These are phyloP conservation scores for Myotisia sp. DNA, from an alignment of 2,329 filamentous ascomycete species.

Conservation along the genomic window DNA sequence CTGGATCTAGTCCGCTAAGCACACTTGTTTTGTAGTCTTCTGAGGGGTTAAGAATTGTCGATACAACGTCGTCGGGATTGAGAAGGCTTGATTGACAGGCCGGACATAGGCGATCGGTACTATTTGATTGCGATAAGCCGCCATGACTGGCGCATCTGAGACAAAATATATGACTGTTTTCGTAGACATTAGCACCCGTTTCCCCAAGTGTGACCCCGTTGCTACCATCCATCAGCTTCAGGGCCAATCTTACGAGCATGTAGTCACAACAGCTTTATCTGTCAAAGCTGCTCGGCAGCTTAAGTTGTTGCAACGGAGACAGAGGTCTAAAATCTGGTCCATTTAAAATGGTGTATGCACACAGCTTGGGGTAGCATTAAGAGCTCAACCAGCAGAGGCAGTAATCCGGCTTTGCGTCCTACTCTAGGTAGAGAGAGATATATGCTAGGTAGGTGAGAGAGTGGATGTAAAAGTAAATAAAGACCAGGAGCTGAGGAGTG, in stretches of 20 bases:
- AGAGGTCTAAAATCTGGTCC: constrained; percentile 50
- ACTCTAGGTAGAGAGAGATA: not conserved
- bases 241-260: constrained; percentile 53
- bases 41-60: constrained; percentile 57
- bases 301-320: constrained; percentile 64
- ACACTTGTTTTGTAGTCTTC: constrained; percentile 86
- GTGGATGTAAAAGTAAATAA: too few species aligned
- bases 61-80: constrained; percentile 60
- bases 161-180: constrained; percentile 68
- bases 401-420: not conserved
- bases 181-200: constrained; percentile 11
- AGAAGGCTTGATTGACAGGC: constrained; percentile 56
- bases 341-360: constrained; percentile 3
- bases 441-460: not conserved
- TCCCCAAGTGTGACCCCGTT: constrained; percentile 1
- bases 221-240: not conserved
- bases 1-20: constrained; percentile 67
- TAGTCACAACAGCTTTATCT: constrained; percentile 67
- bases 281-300: constrained; percentile 57
- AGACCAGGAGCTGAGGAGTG: too few species aligned
- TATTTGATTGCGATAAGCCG: constrained; percentile 44
- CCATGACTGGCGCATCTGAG: constrained; percentile 53
- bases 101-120: constrained; percentile 50
- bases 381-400: too few species aligned
- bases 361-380: too few species aligned